Evolutionary conservation across 2,329 filamentous ascomycete species (phyloP).

Genomic region (Gremmenia infestans): DNA sequence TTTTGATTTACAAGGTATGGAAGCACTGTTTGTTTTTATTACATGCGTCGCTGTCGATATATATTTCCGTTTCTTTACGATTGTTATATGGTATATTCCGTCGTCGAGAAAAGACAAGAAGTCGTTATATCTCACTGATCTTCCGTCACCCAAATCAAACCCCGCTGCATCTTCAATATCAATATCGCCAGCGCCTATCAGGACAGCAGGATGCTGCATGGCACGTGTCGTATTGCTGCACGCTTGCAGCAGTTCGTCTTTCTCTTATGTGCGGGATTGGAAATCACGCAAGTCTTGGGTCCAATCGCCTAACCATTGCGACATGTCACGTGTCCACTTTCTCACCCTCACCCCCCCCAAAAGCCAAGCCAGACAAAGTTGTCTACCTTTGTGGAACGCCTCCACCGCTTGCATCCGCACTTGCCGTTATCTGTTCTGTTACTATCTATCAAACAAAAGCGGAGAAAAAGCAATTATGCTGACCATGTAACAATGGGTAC

Average conservation of each 20-base stretch:
- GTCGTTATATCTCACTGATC: too few relatives aligned
- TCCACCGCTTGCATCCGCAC: slow-evolving; percentile 4
- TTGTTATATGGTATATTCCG: too few relatives aligned
- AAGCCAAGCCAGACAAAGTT: background rate
- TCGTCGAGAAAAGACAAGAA: too few relatives aligned
- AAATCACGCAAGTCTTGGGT: background rate
- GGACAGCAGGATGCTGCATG: too few relatives aligned
- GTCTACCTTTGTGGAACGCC: background rate
- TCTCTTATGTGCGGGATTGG: background rate
- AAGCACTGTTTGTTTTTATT: background rate
- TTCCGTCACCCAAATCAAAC: too few relatives aligned
- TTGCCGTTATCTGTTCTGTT: background rate
- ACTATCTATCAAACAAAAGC: background rate
- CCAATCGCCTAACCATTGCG: slow-evolving; percentile 14
- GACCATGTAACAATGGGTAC: slow-evolving; percentile 24
- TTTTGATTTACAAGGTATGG: slow-evolving; percentile 42
- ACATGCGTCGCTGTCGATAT: background rate
- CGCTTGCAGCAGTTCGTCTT: background rate
- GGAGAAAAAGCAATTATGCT: slow-evolving; percentile 22
- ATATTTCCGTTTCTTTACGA: too few relatives aligned
- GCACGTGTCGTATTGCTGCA: too few relatives aligned
- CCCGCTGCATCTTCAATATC: too few relatives aligned
- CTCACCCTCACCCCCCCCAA: slow-evolving; percentile 6
- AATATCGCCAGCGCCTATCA: too few relatives aligned
- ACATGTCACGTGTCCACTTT: slow-evolving; percentile 24